phyloP scores from a whole-genome alignment of 768 basidiomycete species.

The Infundibulicybe gibba region DNA sequence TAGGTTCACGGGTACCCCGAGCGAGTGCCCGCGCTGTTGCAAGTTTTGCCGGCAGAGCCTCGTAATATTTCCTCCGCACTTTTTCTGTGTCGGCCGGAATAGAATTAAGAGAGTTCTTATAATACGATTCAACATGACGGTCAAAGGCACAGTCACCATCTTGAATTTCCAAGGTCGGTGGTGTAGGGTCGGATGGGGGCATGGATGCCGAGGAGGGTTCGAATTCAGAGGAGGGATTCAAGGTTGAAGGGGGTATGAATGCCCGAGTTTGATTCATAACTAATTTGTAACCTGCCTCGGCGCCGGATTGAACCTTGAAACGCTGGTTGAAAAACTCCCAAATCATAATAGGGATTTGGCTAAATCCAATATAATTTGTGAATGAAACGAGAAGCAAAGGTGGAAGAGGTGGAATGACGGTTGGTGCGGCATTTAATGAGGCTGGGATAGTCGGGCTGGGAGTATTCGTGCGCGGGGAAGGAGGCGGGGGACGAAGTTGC shows the following conservation, averaged over 20 bases:
- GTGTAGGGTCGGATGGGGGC: constrained; percentile 8
- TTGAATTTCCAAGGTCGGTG: constrained; percentile 11
- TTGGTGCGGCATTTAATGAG: constrained; percentile 45
- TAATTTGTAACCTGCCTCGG: constrained; percentile 76
- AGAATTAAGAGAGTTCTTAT: constrained; percentile 56
- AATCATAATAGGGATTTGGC: constrained; percentile 85
- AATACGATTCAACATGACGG: constrained; percentile 58
- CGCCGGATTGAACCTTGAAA: constrained; percentile 72
- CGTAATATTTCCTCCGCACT: constrained; percentile 75
- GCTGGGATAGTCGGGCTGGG: constrained; percentile 10
- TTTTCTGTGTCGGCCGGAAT: constrained; percentile 59
- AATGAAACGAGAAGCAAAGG: constrained; percentile 78
- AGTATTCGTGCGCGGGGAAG: constrained; percentile 14
- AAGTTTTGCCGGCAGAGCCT: constrained; percentile 61
- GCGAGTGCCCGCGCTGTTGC: constrained; percentile 72
- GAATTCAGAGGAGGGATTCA: constrained; percentile 6
- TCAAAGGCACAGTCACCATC: constrained; percentile 76
- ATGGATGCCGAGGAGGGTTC: constrained; percentile 14
- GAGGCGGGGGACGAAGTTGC: constrained; percentile 8
- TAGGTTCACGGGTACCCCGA: constrained; percentile 74
- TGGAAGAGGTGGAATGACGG: constrained; percentile 65
- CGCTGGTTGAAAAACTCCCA: constrained; percentile 92
- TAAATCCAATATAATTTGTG: constrained; percentile 74
- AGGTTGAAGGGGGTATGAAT: constrained; percentile 36
- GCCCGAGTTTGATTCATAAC: constrained; percentile 62